These are phyloP conservation scores for Sugiyamaella lignohabitans DNA, from an alignment of 805 yeast genomes.

Conservation along the genomic window DNA sequence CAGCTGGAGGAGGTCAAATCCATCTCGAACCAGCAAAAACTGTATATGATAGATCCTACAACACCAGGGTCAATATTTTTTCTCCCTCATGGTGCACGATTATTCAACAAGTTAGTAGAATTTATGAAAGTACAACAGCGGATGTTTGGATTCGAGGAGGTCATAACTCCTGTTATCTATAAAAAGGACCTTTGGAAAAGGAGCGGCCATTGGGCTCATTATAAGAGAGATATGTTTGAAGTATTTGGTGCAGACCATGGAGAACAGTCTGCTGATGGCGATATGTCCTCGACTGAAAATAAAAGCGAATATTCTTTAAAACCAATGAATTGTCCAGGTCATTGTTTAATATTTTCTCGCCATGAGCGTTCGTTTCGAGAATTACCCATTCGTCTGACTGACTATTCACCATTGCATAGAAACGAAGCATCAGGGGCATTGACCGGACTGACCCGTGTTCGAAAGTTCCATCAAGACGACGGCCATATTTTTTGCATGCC, in stretches of 20 bases:
- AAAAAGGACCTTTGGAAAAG: constrained; percentile 78
- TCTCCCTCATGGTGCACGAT: constrained; percentile 84
- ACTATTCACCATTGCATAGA: constrained; percentile 86
- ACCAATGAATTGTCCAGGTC: constrained; percentile 72
- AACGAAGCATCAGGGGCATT: constrained; percentile 94
- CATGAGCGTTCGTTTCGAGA: constrained; percentile 79
- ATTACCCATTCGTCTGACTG: constrained; percentile 77
- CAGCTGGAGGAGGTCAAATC: constrained; percentile 21
- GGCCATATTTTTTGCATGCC: constrained; percentile 90
- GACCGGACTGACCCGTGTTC: constrained; percentile 84
- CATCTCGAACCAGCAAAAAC: constrained; percentile 59
- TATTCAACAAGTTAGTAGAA: constrained; percentile 68
- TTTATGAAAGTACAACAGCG: constrained; percentile 84
- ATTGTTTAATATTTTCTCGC: constrained; percentile 72
- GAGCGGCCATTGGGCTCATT: constrained; percentile 95
- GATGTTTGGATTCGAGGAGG: constrained; percentile 82
- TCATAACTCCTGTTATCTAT: constrained; percentile 84
- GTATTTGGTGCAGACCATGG: constrained; percentile 51
- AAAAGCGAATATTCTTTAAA: constrained; percentile 65
- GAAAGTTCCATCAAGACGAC: constrained; percentile 96
- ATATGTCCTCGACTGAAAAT: constrained; percentile 23
- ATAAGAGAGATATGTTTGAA: constrained; percentile 88
- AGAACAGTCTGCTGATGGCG: constrained; percentile 21
- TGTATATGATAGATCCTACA: constrained; percentile 69
- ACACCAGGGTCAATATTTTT: constrained; percentile 94